A percentile compares a stretch with the other conserved stretches of the same genome.
These are phyloP conservation scores for Solanum pimpinellifolium DNA, from an alignment of 257 asterid species.

Conservation along the genomic window DNA sequence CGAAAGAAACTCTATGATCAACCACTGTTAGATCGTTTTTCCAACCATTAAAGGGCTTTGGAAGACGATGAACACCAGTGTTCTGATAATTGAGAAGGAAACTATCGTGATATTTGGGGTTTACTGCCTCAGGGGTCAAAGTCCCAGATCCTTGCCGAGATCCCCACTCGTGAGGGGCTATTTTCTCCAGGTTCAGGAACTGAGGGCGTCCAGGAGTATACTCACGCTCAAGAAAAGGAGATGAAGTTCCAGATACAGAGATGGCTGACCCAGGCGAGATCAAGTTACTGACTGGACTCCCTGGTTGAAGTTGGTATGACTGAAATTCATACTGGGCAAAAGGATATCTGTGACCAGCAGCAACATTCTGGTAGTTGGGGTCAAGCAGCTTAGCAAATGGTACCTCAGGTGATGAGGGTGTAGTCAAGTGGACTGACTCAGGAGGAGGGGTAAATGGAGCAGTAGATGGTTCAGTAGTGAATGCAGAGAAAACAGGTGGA, in stretches of 20 bases:
- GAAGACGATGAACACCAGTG: slow-evolving; percentile 31
- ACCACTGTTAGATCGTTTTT: slow-evolving; percentile 21
- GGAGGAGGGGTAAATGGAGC: slow-evolving; percentile 99
- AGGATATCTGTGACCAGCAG: slow-evolving; percentile 40
- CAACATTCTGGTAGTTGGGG: slow-evolving; percentile 44
- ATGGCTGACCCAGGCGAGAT: slow-evolving; percentile 87
- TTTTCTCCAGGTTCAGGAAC: slow-evolving; percentile 75
- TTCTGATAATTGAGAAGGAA: slow-evolving; percentile 30
- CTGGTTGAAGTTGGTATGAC: slow-evolving; percentile 88
- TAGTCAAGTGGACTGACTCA: slow-evolving; percentile 68
- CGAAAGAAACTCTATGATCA: slow-evolving; percentile 71
- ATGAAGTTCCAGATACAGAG: slow-evolving; percentile 82
- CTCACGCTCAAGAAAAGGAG: slow-evolving; percentile 71
- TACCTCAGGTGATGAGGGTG: slow-evolving; percentile 97
- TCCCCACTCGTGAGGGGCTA: slow-evolving; percentile 50
- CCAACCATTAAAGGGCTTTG: slow-evolving; percentile 17
- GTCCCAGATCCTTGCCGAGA: slow-evolving; percentile 65
- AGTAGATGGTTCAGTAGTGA: slow-evolving; percentile 89
- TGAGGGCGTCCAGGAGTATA: slow-evolving; percentile 39
- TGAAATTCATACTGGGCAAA: slow-evolving; percentile 58
- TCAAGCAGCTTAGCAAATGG: slow-evolving; percentile 91
- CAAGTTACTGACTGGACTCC: slow-evolving; percentile 90
- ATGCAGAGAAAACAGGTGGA: slow-evolving; percentile 86
- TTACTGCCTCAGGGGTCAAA: slow-evolving; percentile 54
- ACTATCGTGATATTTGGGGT: slow-evolving; percentile 16